Conservation (phyloP, 306 rosid genomes). For the Inga laurina region DNA sequence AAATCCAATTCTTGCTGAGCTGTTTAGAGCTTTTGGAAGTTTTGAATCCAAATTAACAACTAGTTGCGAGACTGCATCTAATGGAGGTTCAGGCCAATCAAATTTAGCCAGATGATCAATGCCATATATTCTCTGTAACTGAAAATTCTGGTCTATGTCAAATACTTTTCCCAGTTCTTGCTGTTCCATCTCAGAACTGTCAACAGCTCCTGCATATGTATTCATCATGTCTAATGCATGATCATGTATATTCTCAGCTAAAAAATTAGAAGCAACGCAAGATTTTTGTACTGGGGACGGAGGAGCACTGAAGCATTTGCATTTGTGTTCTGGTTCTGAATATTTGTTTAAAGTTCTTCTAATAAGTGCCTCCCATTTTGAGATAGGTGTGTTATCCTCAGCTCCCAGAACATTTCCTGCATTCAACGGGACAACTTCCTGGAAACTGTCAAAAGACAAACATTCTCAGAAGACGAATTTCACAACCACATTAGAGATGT, state of each 20-base stretch:
- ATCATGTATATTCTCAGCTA: conserved; percentile 43
- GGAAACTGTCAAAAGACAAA: conserved; percentile 59
- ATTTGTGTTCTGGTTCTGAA: conserved; percentile 54
- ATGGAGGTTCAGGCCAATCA: conserved; percentile 86
- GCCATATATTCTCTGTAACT: conserved; percentile 53
- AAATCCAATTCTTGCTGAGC: conserved; percentile 64
- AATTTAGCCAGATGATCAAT: conserved; percentile 56
- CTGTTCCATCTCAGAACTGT: conserved; percentile 37
- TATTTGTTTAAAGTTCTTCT: conserved; percentile 78
- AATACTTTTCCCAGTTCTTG: conserved; percentile 42
- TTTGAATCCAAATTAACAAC: conserved; percentile 53
- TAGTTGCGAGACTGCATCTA: conserved; percentile 61
- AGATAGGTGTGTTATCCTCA: conserved; percentile 77
- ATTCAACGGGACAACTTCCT: conserved; percentile 92
- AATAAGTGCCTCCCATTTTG: conserved; percentile 89
- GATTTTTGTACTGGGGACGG: conserved; percentile 66
- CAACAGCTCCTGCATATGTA: conserved; percentile 28
- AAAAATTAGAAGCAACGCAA: conserved; percentile 53
- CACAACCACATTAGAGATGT: neutral
- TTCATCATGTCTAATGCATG: conserved; percentile 43
- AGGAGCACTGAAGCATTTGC: conserved; percentile 77
- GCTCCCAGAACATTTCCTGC: conserved; percentile 97
- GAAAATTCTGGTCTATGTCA: conserved; percentile 42
- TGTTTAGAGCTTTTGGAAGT: conserved; percentile 65
- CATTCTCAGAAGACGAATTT: conserved; percentile 28